Evolutionary conservation across 2,329 filamentous ascomycete species (phyloP).

Genomic region (Xylaria sp.): DNA sequence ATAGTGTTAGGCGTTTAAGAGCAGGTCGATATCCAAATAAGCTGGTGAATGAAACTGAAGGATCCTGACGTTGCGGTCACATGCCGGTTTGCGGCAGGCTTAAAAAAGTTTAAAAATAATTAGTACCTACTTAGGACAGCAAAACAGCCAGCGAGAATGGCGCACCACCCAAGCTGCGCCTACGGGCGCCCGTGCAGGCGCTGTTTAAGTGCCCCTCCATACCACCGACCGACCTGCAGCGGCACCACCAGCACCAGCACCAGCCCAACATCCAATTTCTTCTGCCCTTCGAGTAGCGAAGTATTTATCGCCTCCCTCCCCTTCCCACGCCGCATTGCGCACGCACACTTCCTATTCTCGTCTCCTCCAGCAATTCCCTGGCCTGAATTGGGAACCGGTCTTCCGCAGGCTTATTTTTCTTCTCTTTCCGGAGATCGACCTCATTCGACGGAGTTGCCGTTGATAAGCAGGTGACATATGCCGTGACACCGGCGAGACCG

Average conservation of each 20-base stretch:
- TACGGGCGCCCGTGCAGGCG: neutral
- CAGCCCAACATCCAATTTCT: conserved; percentile 15
- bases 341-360: neutral
- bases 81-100: conserved; percentile 13
- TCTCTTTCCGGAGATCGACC: conserved; percentile 9
- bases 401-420: neutral
- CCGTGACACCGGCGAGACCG: conserved; percentile 30
- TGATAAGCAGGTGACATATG: conserved; percentile 34
- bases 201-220: conserved; percentile 13
- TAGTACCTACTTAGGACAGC: conserved; percentile 11
- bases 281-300: conserved; percentile 9
- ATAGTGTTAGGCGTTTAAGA: conserved; percentile 7
- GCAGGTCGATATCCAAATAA: neutral
- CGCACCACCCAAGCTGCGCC: conserved; percentile 2
- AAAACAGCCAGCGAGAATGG: conserved; percentile 1
- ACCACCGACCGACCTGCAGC: conserved; percentile 14
- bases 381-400: conserved; percentile 2
- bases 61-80: conserved; percentile 15
- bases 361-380: neutral
- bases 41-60: neutral
- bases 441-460: conserved; percentile 28
- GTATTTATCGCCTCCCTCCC: conserved; percentile 4
- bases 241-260: conserved; percentile 21
- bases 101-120: conserved; percentile 21
- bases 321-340: neutral